A percentile compares a stretch with the other conserved stretches of the same genome.
phyloP scores from a whole-genome alignment of 495 filamentous ascomycete genomes.

The Penicillium macrosclerotiorum region DNA sequence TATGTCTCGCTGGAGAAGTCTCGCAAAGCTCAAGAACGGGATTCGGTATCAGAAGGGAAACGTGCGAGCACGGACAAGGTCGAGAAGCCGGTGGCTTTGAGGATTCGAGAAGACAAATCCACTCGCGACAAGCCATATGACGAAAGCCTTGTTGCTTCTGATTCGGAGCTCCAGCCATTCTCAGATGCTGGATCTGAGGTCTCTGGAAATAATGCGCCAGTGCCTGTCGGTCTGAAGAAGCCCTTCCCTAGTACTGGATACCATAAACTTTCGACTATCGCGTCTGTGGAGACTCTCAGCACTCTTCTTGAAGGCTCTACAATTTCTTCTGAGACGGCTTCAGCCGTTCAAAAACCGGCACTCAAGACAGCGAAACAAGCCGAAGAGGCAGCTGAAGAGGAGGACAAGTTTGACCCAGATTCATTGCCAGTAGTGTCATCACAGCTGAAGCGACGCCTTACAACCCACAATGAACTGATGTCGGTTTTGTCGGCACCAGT shows the following conservation, averaged over 20 bases:
- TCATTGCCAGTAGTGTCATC: conserved; percentile 45
- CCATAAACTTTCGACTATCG: conserved; percentile 73
- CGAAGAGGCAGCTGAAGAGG: conserved; percentile 34
- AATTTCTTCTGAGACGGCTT: conserved; percentile 7
- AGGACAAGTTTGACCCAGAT: conserved; percentile 45
- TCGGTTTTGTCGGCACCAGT: conserved; percentile 81
- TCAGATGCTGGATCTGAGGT: conserved; percentile 40
- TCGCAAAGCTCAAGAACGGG: conserved; percentile 11
- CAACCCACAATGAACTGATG: conserved; percentile 90
- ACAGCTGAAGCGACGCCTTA: conserved; percentile 67
- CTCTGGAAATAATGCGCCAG: conserved; percentile 37
- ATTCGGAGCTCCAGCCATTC: conserved; percentile 26
- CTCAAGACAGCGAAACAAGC: conserved; percentile 6
- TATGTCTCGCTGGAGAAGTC: conserved; percentile 10
- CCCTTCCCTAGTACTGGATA: conserved; percentile 61
- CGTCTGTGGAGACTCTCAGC: conserved; percentile 61
- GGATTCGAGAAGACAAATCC: conserved; percentile 14
- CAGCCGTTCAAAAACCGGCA: neutral
- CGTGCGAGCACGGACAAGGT: conserved; percentile 9
- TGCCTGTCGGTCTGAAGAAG: conserved; percentile 41
- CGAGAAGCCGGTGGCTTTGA: conserved; percentile 5
- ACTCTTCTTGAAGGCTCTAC: conserved; percentile 37
- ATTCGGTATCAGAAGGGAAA: neutral
- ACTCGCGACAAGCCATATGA: conserved; percentile 17
- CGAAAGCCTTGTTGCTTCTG: conserved; percentile 23